A percentile compares a stretch with the other conserved stretches of the same genome.
These are phyloP conservation scores for Mimosa pudica DNA, from an alignment of 306 rosid species.

Conservation along the genomic window DNA sequence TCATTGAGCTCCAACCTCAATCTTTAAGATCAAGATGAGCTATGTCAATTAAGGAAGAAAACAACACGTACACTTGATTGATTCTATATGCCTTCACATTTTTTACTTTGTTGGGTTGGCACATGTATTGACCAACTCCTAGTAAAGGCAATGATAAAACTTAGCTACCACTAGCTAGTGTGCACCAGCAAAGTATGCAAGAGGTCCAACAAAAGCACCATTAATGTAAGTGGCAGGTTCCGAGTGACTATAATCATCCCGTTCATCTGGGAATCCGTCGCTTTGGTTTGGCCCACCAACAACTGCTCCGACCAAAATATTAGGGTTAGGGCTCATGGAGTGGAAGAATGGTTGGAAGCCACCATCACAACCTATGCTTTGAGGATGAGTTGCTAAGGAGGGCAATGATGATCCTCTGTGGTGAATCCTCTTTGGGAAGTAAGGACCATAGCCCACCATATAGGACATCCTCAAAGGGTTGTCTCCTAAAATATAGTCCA, in stretches of 20 bases:
- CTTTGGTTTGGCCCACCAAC: constrained; percentile 90
- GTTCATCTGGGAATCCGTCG: constrained; percentile 82
- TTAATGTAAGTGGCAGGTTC: constrained; percentile 93
- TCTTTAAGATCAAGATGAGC: not conserved
- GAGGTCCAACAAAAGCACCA: constrained; percentile 80
- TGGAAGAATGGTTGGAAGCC: constrained; percentile 77
- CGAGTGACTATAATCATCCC: constrained; percentile 81
- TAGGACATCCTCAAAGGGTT: constrained; percentile 87
- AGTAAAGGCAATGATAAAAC: constrained; percentile 15
- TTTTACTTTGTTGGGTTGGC: constrained; percentile 28
- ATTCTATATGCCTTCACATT: constrained; percentile 29
- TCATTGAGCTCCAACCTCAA: not conserved
- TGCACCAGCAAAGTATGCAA: constrained; percentile 75
- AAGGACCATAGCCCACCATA: constrained; percentile 85
- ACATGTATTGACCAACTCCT: constrained; percentile 36
- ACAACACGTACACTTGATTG: constrained; percentile 14
- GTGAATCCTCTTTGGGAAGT: constrained; percentile 85
- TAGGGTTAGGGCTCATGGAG: constrained; percentile 75
- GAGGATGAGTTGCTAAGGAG: constrained; percentile 63
- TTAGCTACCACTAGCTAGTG: constrained; percentile 5
- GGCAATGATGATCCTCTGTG: constrained; percentile 98
- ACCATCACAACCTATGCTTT: constrained; percentile 71
- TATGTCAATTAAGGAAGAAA: not conserved
- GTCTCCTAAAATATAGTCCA: constrained; percentile 85
- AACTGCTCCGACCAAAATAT: constrained; percentile 76